Conservation (phyloP, 257 asterid species). For the Ocimum tenuiflorum region DNA sequence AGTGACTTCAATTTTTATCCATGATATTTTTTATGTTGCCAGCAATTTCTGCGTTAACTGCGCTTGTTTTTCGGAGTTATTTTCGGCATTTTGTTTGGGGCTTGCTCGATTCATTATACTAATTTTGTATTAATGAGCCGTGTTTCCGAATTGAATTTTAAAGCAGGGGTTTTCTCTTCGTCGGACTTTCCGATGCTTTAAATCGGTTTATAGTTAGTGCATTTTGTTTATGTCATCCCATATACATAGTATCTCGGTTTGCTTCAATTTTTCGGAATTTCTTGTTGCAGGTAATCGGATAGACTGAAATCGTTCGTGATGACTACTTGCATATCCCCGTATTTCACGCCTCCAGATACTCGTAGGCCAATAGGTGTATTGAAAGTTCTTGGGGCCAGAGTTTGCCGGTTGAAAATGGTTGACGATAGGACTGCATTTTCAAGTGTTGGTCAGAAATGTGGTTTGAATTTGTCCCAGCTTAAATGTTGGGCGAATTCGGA, state of each 20-base stretch:
- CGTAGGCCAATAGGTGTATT: slow-evolving; percentile 39
- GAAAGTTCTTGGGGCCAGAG: slow-evolving; percentile 43
- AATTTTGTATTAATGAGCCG: background rate
- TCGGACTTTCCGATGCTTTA: background rate
- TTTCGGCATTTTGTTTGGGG: background rate
- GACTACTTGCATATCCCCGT: slow-evolving; percentile 59
- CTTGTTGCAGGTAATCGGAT: slow-evolving; percentile 23
- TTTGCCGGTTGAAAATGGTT: slow-evolving; percentile 39
- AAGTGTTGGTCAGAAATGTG: slow-evolving; percentile 27
- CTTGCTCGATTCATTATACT: background rate
- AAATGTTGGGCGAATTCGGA: slow-evolving; percentile 65
- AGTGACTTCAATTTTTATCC: background rate
- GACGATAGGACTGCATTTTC: slow-evolving; percentile 41
- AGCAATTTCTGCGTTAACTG: background rate
- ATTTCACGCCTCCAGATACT: slow-evolving; percentile 48
- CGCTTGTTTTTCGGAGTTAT: background rate
- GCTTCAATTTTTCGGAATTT: background rate
- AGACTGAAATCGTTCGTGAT: slow-evolving; percentile 26
- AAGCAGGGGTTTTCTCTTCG: slow-evolving; percentile 11
- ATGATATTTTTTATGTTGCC: background rate
- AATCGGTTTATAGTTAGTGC: background rate
- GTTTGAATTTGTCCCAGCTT: slow-evolving; percentile 28
- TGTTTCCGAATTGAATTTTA: background rate
- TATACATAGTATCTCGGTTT: background rate
- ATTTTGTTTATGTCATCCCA: background rate